Base-by-base conservation (phyloP, 768 basidiomycete species). In the Ephemerocybe angulata region DNA sequence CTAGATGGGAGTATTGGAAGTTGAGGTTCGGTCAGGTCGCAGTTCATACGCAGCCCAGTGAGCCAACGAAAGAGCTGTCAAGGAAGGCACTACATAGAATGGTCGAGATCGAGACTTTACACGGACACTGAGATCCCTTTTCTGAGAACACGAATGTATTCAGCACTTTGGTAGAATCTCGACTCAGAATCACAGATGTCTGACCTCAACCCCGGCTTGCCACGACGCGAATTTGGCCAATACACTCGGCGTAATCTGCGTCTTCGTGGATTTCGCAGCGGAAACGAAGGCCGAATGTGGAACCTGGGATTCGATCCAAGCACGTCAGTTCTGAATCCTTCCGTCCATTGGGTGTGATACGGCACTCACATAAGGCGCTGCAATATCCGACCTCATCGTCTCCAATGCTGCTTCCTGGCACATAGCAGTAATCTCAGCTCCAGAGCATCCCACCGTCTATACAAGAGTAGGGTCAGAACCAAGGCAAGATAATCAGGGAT, bases 391-490 rank as follows among this genome's bases (percentile, higher is more conserved):
- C 60, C 90, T 86, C 97, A 99, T 98, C 0, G 94, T 90, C 52
- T 87, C 67, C 58, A 98, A 69, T 0, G 96, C 97, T 3, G 97
- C 97, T 69, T 99, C 96, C 71, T 98, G 97, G 66, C 95, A 98
- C 41, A 98, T 79, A 8, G 88, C 86, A 5, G 84, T 79, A 30
- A 98, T 85, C 69, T 99, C 97, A 4, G 97, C 97, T 4, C 97
- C 97, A 19, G 95, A 98, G 67, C 93, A 99, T 1, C 96, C 97
- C 10, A 89, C 85, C 1, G 94, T 90, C 97, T 98, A 50, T 17
- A 40, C 48, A 28, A 22, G 46, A n/a, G 35, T 17, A 52, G 41
- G 21, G 41, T 53, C 28, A 53, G n/a, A 21, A 7, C 0, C 51
- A 29, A 22, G 25, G 55, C 3, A 24, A 8, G 22, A 40, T 29